Evolutionary conservation across 345 rosid genomes (phyloP).

Genomic region (Capsella bursapastoris): DNA sequence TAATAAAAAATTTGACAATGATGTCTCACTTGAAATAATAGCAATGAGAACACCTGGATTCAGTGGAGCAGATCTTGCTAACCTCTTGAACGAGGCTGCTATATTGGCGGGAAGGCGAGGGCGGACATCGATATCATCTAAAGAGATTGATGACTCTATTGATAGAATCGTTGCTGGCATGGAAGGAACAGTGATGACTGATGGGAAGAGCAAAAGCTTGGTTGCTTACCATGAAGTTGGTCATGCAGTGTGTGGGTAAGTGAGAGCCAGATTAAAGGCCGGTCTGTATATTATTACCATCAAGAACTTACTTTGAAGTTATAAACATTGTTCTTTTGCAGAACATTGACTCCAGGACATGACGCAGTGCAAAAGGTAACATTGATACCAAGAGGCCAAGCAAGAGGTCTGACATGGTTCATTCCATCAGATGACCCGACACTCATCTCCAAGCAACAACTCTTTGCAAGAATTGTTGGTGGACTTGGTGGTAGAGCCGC

Average conservation of each 20-base stretch:
- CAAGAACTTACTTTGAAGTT: slow-evolving; percentile 6
- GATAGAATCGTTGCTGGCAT: slow-evolving; percentile 98
- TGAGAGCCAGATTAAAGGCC: slow-evolving; percentile 18
- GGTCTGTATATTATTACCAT: neutral
- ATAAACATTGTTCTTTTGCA: slow-evolving; percentile 44
- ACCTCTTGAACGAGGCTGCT: slow-evolving; percentile 95
- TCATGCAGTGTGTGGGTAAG: slow-evolving; percentile 94
- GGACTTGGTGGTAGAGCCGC: slow-evolving; percentile 99
- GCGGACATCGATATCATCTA: slow-evolving; percentile 77
- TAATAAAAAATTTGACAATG: slow-evolving; percentile 86
- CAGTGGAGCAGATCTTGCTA: slow-evolving; percentile 98
- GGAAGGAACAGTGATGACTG: slow-evolving; percentile 99
- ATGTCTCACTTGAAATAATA: slow-evolving; percentile 87
- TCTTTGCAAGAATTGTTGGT: slow-evolving; percentile 96
- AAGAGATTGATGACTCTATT: slow-evolving; percentile 95
- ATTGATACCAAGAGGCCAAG: slow-evolving; percentile 92
- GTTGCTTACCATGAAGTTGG: slow-evolving; percentile 99
- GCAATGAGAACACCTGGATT: slow-evolving; percentile 99
- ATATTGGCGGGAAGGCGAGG: slow-evolving; percentile 95
- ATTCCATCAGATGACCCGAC: slow-evolving; percentile 96
- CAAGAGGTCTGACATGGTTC: slow-evolving; percentile 98
- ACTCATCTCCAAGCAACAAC: slow-evolving; percentile 93
- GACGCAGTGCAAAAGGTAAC: slow-evolving; percentile 98
- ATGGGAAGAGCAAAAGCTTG: slow-evolving; percentile 94
- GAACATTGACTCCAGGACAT: slow-evolving; percentile 96